A percentile compares a stretch with the other conserved stretches of the same genome.
Evolutionary conservation across 2,329 filamentous ascomycete genomes (phyloP).

Genomic region (Esteya vermicola): DNA sequence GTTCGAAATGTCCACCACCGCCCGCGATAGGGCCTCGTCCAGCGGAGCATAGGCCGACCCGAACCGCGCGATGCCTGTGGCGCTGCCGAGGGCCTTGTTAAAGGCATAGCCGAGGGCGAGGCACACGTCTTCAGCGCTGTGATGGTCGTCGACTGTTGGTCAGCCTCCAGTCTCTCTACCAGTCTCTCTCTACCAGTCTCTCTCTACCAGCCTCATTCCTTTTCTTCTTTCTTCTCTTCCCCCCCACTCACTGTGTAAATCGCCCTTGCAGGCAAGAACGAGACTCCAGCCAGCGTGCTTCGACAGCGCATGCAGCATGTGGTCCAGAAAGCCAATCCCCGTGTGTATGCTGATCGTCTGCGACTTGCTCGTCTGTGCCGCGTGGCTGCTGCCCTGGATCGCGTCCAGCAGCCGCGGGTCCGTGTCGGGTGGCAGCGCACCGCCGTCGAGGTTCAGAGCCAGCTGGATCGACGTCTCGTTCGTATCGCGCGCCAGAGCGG

Average conservation of each 20-base stretch:
- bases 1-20: constrained; percentile 89
- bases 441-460: constrained; percentile 86
- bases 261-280: constrained; percentile 67
- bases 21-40: constrained; percentile 86
- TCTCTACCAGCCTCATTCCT: too few species aligned
- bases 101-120: constrained; percentile 83
- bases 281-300: constrained; percentile 96
- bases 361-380: constrained; percentile 67
- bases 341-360: constrained; percentile 83
- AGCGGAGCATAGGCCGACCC: constrained; percentile 85
- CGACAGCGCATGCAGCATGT: constrained; percentile 94
- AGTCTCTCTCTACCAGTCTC: too few species aligned
- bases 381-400: constrained; percentile 45
- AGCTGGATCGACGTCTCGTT: constrained; percentile 97
- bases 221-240: too few species aligned
- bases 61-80: constrained; percentile 75
- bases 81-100: constrained; percentile 61
- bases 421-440: constrained; percentile 53
- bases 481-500: constrained; percentile 73
- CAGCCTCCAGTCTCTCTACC: too few species aligned
- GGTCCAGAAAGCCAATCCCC: constrained; percentile 93
- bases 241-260: constrained; percentile 75
- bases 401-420: constrained; percentile 37
- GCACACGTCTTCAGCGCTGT: constrained; percentile 92
- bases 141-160: constrained; percentile 79